A percentile compares a stretch with the other conserved stretches of the same genome.
Evolutionary conservation across 257 asterid genomes (phyloP).

Genomic region (Scutellaria baicalensis): DNA sequence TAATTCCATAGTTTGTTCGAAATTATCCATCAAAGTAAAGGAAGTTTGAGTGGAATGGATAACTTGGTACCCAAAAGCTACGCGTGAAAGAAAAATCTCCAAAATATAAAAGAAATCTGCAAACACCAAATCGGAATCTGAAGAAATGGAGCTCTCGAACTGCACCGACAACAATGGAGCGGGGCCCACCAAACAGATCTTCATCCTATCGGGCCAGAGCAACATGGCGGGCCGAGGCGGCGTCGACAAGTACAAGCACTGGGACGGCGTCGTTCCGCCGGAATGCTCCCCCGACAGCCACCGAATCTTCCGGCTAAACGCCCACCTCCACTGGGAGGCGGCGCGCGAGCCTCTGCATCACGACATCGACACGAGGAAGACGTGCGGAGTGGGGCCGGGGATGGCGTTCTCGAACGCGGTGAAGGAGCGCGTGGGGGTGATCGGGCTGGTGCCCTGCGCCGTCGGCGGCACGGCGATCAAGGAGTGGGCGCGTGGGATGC

Average conservation of each 20-base stretch:
- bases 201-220: slow-evolving; percentile 93
- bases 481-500: slow-evolving; percentile 73
- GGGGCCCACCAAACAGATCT: slow-evolving; percentile 44
- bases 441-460: slow-evolving; percentile 89
- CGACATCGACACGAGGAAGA: slow-evolving; percentile 72
- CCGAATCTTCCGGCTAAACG: slow-evolving; percentile 52
- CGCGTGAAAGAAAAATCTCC: too few relatives aligned
- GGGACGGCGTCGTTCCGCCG: slow-evolving; percentile 79
- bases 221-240: slow-evolving; percentile 99
- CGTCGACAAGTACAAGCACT: slow-evolving; percentile 41
- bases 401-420: slow-evolving; percentile 77
- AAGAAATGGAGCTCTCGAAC: slow-evolving; percentile 14
- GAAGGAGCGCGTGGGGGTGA: slow-evolving; percentile 37
- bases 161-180: slow-evolving; percentile 19
- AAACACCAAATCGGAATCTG: not conserved
- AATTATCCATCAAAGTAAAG: too few relatives aligned
- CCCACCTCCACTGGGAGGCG: slow-evolving; percentile 58
- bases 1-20: too few relatives aligned
- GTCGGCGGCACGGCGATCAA: slow-evolving; percentile 85
- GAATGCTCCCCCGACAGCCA: slow-evolving; percentile 47
- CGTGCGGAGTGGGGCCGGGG: slow-evolving; percentile 89
- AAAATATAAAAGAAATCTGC: not conserved
- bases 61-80: too few relatives aligned
- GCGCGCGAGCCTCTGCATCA: slow-evolving; percentile 79
- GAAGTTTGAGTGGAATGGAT: too few relatives aligned